Evolutionary conservation across 352 stramenopile genomes (phyloP).

Genomic region (Thraustochytrium sp.): DNA sequence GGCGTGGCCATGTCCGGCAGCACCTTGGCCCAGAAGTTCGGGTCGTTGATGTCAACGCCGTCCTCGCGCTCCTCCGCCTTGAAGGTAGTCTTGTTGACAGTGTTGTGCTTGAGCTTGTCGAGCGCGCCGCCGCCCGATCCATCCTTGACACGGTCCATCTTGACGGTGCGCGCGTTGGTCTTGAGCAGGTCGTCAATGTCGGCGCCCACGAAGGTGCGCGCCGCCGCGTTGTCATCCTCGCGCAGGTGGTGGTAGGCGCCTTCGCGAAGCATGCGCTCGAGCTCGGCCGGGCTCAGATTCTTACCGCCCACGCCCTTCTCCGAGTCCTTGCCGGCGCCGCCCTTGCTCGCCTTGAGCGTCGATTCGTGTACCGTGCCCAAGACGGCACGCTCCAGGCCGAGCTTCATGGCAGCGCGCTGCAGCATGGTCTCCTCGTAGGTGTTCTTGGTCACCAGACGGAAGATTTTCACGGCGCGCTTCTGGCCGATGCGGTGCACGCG

Average conservation of each 20-base stretch:
- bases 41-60: constrained; percentile 86
- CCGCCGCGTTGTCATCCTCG: constrained; percentile 89
- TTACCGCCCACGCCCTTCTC: constrained; percentile 38
- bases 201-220: constrained; percentile 82
- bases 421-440: constrained; percentile 99
- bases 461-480: constrained; percentile 97
- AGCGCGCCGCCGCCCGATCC: constrained; percentile 72
- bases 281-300: constrained; percentile 63
- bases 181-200: constrained; percentile 89
- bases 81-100: constrained; percentile 47
- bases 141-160: constrained; percentile 62
- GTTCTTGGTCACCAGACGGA: constrained; percentile 93
- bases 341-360: constrained; percentile 55
- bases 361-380: constrained; percentile 86
- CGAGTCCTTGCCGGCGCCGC: background rate
- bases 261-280: constrained; percentile 94
- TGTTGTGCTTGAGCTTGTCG: constrained; percentile 41
- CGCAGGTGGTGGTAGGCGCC: constrained; percentile 95
- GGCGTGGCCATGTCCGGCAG: constrained; percentile 52
- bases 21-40: constrained; percentile 92
- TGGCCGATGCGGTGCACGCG: constrained; percentile 98
- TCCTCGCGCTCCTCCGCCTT: constrained; percentile 70
- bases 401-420: constrained; percentile 91
- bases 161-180: constrained; percentile 45
- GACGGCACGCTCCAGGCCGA: constrained; percentile 96